These are phyloP conservation scores for Aspergillus sp. DNA, from an alignment of 2,329 filamentous ascomycete species.

Conservation along the genomic window DNA sequence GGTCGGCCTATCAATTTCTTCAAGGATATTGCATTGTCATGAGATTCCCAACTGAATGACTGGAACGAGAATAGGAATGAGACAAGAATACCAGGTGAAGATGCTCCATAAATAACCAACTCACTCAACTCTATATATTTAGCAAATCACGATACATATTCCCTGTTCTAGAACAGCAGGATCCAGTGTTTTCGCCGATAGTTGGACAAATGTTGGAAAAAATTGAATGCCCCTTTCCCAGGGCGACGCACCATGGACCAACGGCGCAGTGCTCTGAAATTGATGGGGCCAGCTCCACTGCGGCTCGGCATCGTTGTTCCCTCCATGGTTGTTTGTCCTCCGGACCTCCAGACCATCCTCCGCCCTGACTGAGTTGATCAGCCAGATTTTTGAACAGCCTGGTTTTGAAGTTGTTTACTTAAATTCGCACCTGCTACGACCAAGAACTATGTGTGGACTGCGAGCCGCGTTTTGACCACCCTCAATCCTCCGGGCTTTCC, in stretches of 20 bases:
- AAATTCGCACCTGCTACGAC: neutral
- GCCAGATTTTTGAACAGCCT: neutral
- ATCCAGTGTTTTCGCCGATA: neutral
- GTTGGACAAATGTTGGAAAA: neutral
- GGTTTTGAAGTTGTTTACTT: neutral
- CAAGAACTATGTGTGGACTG: neutral
- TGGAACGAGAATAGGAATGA: neutral
- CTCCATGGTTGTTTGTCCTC: slow-evolving; percentile 21
- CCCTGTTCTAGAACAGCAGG: neutral
- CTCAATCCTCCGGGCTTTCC: neutral
- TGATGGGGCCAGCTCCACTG: slow-evolving; percentile 31
- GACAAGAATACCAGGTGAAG: neutral
- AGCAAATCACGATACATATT: neutral
- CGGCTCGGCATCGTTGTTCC: slow-evolving; percentile 15
- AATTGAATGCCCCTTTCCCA: slow-evolving; percentile 10
- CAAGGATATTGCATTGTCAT: neutral
- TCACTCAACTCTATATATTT: too few species aligned
- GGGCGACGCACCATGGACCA: neutral
- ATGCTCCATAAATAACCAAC: too few species aligned
- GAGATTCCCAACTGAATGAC: neutral
- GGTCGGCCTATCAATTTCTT: too few species aligned
- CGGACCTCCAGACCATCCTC: slow-evolving; percentile 8
- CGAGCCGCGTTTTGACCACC: neutral
- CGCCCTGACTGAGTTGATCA: slow-evolving; percentile 6
- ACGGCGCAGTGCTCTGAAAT: neutral